These are phyloP conservation scores for Pleomassaria siparia DNA, from an alignment of 2,329 filamentous ascomycete species.

Conservation along the genomic window DNA sequence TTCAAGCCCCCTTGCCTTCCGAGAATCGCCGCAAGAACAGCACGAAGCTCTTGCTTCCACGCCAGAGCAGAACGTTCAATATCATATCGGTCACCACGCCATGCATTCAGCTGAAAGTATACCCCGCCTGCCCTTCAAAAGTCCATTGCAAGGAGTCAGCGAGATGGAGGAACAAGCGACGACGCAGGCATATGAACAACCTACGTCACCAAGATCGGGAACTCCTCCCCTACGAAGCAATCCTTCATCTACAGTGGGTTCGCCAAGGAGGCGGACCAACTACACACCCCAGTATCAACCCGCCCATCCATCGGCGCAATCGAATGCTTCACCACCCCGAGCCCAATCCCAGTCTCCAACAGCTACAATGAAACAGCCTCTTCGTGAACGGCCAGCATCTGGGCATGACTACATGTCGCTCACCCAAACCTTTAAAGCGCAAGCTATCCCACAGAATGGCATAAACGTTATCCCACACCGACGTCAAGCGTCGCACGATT, in stretches of 20 bases:
- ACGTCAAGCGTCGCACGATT: slow-evolving; percentile 49
- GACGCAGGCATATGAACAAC: slow-evolving; percentile 17
- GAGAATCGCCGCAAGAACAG: slow-evolving; percentile 39
- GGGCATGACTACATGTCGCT: slow-evolving; percentile 51
- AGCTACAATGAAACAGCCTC: slow-evolving; percentile 53
- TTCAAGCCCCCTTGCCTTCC: slow-evolving; percentile 64
- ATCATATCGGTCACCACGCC: slow-evolving; percentile 23
- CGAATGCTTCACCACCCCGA: slow-evolving; percentile 43
- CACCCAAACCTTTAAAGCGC: slow-evolving; percentile 34
- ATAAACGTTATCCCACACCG: slow-evolving; percentile 36
- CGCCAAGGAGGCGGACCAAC: slow-evolving; percentile 42
- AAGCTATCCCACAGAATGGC: slow-evolving; percentile 10
- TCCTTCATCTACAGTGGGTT: slow-evolving; percentile 39
- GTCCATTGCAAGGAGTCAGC: slow-evolving; percentile 35
- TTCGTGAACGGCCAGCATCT: slow-evolving; percentile 57
- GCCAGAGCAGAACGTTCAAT: slow-evolving; percentile 10
- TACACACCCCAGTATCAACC: slow-evolving; percentile 55
- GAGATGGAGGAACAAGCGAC: slow-evolving; percentile 34
- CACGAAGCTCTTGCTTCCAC: slow-evolving; percentile 3
- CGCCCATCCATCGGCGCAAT: slow-evolving; percentile 7
- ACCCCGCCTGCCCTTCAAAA: slow-evolving; percentile 27
- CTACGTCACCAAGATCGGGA: slow-evolving; percentile 26
- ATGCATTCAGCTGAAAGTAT: slow-evolving; percentile 31
- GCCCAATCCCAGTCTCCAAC: slow-evolving; percentile 63
- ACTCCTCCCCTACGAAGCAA: slow-evolving; percentile 36